Conservation (phyloP, 768 basidiomycete species). For the Coprinopsis sp. region DNA sequence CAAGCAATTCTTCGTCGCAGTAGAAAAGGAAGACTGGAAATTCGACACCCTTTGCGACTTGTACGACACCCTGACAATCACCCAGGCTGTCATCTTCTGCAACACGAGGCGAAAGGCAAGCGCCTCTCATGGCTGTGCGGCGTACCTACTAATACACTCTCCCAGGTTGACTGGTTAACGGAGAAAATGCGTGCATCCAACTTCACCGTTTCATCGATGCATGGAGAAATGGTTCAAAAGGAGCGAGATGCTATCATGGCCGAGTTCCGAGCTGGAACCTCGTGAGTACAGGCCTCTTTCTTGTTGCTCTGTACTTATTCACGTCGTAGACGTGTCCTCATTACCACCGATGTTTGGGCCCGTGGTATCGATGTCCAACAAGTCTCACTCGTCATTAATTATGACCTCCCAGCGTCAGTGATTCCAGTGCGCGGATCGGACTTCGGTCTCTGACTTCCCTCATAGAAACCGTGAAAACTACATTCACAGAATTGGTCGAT, state of each 20-base stretch:
- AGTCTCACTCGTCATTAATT: constrained; percentile 96
- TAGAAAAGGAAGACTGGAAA: constrained; percentile 99
- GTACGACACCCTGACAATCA: constrained; percentile 97
- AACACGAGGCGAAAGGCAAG: constrained; percentile 93
- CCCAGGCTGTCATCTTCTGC: constrained; percentile 99
- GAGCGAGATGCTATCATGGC: constrained; percentile 96
- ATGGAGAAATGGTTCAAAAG: constrained; percentile 94
- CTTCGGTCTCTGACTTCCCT: constrained; percentile 7
- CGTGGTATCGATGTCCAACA: constrained; percentile 98
- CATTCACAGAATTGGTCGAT: constrained; percentile 98
- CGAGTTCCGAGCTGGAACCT: constrained; percentile 90
- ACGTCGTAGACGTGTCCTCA: constrained; percentile 73
- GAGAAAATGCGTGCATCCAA: constrained; percentile 99
- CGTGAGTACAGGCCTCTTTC: constrained; percentile 45
- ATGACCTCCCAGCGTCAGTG: constrained; percentile 87
- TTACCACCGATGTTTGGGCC: constrained; percentile 96
- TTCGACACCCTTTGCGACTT: constrained; percentile 96
- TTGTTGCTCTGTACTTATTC: constrained; percentile 14
- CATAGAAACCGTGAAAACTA: constrained; percentile 95
- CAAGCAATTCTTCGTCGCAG: constrained; percentile 96
- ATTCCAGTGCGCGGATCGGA: constrained; percentile 5
- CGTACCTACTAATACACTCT: constrained; percentile 9
- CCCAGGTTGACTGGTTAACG: constrained; percentile 92
- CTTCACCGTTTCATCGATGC: constrained; percentile 96
- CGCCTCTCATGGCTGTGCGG: constrained; percentile 4